Conservation (phyloP, 345 rosid species). For the Rhodomyrtus tomentosa region DNA sequence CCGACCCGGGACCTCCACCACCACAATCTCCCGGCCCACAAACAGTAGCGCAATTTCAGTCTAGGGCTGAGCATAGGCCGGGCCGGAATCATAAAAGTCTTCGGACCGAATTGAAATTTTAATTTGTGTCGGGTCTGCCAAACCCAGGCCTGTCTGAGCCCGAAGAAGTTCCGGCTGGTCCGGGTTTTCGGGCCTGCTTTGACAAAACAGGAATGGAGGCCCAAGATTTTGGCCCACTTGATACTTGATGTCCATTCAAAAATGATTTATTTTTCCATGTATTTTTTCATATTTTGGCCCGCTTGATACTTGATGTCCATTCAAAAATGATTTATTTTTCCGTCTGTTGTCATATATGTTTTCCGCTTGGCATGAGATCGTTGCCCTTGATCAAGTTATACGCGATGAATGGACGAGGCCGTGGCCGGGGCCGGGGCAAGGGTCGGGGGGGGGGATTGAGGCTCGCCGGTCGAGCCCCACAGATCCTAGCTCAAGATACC, state of each 20-base stretch:
- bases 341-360: too few relatives aligned
- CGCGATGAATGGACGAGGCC: too few relatives aligned
- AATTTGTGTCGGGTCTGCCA: not conserved
- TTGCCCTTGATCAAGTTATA: too few relatives aligned
- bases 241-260: not conserved
- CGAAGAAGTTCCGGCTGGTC: accelerated
- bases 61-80: not conserved
- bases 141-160: not conserved
- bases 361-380: too few relatives aligned
- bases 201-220: not conserved
- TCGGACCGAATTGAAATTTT: too few relatives aligned
- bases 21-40: not conserved
- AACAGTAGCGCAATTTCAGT: not conserved
- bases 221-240: not conserved
- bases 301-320: not conserved
- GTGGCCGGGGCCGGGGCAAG: too few relatives aligned
- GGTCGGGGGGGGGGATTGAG: too few relatives aligned
- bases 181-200: not conserved
- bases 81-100: not conserved
- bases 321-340: too few relatives aligned
- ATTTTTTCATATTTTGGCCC: not conserved
- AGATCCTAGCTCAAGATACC: too few relatives aligned
- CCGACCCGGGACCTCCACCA: not conserved
- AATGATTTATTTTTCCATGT: too few relatives aligned
- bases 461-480: too few relatives aligned